phyloP scores from a whole-genome alignment of 2,329 filamentous ascomycete genomes.

The Hymenoscyphus repandus region DNA sequence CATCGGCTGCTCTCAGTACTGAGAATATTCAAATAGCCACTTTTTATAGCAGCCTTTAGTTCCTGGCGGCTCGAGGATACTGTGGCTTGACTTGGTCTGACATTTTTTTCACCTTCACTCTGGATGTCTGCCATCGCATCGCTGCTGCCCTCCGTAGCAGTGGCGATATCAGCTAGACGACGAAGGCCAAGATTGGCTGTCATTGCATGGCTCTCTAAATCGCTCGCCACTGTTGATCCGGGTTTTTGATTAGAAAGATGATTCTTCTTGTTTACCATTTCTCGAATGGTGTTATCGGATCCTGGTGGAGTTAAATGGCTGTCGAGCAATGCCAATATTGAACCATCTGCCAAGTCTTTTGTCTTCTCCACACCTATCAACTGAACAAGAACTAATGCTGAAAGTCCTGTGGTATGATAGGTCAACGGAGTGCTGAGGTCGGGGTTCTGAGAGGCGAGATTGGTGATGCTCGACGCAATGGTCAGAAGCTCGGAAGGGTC shows the following conservation, averaged over 20 bases:
- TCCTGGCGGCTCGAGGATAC: slow-evolving; percentile 8
- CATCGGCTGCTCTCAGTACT: background rate
- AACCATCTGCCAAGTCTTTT: slow-evolving; percentile 50
- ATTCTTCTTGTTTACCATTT: slow-evolving; percentile 37
- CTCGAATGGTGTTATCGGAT: slow-evolving; percentile 53
- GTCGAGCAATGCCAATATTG: slow-evolving; percentile 53
- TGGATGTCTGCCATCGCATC: slow-evolving; percentile 11
- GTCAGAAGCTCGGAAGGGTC: slow-evolving; percentile 54
- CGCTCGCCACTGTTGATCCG: background rate
- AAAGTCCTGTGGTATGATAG: slow-evolving; percentile 60
- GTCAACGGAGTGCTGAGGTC: slow-evolving; percentile 57
- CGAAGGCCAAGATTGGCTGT: slow-evolving; percentile 40
- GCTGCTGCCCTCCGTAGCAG: slow-evolving; percentile 22
- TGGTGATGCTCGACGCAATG: slow-evolving; percentile 52
- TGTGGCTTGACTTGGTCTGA: background rate
- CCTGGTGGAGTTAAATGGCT: slow-evolving; percentile 43
- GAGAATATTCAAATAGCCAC: slow-evolving; percentile 19
- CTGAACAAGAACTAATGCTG: slow-evolving; percentile 55
- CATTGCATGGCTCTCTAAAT: slow-evolving; percentile 14
- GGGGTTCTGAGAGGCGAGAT: slow-evolving; percentile 50
- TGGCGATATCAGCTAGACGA: slow-evolving; percentile 50
- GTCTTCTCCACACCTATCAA: slow-evolving; percentile 50
- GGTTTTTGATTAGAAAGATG: slow-evolving; percentile 1
- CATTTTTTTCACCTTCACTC: slow-evolving; percentile 14
- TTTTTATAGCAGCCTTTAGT: slow-evolving; percentile 16